phyloP scores from a whole-genome alignment of 1,139 yeast genomes.

The Candida mesenterica region DNA sequence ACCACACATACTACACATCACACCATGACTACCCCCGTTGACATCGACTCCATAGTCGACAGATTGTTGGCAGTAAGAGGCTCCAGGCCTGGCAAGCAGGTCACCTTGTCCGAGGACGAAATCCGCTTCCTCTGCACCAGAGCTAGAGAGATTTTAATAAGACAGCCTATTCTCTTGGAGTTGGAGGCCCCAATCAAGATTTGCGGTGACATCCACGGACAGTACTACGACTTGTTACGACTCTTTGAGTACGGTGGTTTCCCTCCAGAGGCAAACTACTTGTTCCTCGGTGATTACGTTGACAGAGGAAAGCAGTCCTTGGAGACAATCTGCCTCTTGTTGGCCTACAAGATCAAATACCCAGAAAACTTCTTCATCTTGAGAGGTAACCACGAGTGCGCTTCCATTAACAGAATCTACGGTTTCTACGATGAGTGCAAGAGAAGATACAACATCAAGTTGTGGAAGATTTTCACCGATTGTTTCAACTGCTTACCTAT shows the following conservation, averaged over 20 bases:
- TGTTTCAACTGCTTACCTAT: slow-evolving; percentile 97
- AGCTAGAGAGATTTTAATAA: slow-evolving; percentile 96
- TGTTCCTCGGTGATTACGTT: slow-evolving; percentile 94
- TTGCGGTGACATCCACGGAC: slow-evolving; percentile 97
- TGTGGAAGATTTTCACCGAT: slow-evolving; percentile 97
- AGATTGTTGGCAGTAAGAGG: slow-evolving; percentile 97
- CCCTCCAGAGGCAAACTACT: slow-evolving; percentile 97
- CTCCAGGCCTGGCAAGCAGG: slow-evolving; percentile 97
- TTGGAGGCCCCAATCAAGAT: slow-evolving; percentile 96
- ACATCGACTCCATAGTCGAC: slow-evolving; percentile 95
- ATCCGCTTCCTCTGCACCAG: slow-evolving; percentile 94
- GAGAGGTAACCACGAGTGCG: slow-evolving; percentile 98
- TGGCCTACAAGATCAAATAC: slow-evolving; percentile 94
- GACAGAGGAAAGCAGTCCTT: slow-evolving; percentile 97
- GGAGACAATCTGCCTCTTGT: slow-evolving; percentile 87
- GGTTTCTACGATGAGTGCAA: slow-evolving; percentile 98
- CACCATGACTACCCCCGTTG: slow-evolving; percentile 46
- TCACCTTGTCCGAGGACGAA: slow-evolving; percentile 88
- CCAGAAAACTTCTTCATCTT: slow-evolving; percentile 95
- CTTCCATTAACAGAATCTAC: slow-evolving; percentile 93
- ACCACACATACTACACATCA: neutral
- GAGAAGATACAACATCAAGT: slow-evolving; percentile 93
- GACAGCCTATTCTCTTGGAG: slow-evolving; percentile 92
- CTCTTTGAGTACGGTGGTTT: slow-evolving; percentile 97
- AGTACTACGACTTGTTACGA: slow-evolving; percentile 91